phyloP scores from a whole-genome alignment of 1,139 yeast species.

The Blastobotrys petasosporus region DNA sequence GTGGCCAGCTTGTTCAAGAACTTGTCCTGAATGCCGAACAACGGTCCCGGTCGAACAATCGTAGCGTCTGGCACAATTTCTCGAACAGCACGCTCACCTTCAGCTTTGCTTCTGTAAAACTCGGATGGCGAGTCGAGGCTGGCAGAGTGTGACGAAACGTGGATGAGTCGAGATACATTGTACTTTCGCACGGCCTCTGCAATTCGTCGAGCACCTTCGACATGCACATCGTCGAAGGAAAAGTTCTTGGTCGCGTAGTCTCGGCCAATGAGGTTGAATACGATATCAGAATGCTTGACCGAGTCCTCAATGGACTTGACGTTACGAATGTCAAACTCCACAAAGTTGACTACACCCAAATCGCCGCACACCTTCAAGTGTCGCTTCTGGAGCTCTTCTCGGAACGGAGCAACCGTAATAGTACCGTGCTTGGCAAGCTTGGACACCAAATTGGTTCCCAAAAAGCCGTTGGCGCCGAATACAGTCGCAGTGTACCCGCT shows the following conservation, averaged over 20 bases:
- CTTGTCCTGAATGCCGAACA: conserved; percentile 72
- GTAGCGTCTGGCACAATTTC: conserved; percentile 70
- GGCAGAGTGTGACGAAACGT: conserved; percentile 78
- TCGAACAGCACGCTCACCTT: conserved; percentile 67
- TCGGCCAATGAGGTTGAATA: conserved; percentile 73
- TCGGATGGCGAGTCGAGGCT: conserved; percentile 60
- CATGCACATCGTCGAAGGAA: conserved; percentile 75
- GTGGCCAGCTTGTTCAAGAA: conserved; percentile 59
- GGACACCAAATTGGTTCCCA: conserved; percentile 68
- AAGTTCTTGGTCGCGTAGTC: conserved; percentile 76
- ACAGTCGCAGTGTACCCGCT: conserved; percentile 91
- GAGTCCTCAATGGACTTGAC: conserved; percentile 69
- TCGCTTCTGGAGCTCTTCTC: conserved; percentile 75
- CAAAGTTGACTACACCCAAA: conserved; percentile 78
- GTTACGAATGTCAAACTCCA: conserved; percentile 80
- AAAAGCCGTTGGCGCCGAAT: conserved; percentile 75
- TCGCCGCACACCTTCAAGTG: conserved; percentile 81
- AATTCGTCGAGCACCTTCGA: conserved; percentile 72
- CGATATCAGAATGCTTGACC: conserved; percentile 78
- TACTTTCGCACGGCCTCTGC: conserved; percentile 68
- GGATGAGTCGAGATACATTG: conserved; percentile 69
- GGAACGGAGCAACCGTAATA: conserved; percentile 64
- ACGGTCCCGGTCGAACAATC: conserved; percentile 79
- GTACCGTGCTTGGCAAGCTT: conserved; percentile 82
- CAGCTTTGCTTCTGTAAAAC: conserved; percentile 74